Evolutionary conservation across 1,139 yeast genomes (phyloP).

Genomic region (Lodderomyces orthopsilosis): DNA sequence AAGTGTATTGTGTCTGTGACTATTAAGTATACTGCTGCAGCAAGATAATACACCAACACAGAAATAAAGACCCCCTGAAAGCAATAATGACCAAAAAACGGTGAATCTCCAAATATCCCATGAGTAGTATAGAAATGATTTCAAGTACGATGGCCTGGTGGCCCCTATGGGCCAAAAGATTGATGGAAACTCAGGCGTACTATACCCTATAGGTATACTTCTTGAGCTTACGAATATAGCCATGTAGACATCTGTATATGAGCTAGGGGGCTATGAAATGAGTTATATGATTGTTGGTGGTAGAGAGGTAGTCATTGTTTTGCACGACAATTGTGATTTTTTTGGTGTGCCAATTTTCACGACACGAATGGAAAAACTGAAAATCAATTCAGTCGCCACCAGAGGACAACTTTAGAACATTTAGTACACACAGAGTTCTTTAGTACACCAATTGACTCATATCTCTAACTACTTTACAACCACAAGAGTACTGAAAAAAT

Average conservation of each 20-base stretch:
- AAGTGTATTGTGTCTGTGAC: conserved; percentile 20
- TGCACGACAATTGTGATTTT: too few relatives aligned
- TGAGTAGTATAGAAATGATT: conserved; percentile 64
- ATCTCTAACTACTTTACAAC: neutral
- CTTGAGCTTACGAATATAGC: conserved; percentile 35
- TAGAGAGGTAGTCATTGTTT: too few relatives aligned
- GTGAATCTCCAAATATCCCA: conserved; percentile 85
- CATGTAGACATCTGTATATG: conserved; percentile 8
- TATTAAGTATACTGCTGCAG: conserved; percentile 28
- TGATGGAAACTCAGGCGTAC: conserved; percentile 78
- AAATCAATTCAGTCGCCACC: too few relatives aligned
- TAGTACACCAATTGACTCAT: neutral
- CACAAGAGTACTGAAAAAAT: conserved; percentile 17
- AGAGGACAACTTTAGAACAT: too few relatives aligned
- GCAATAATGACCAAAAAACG: conserved; percentile 72
- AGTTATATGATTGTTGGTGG: too few relatives aligned
- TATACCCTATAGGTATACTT: conserved; percentile 75
- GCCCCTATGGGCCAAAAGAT: conserved; percentile 68
- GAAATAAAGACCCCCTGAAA: conserved; percentile 60
- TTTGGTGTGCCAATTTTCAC: too few relatives aligned
- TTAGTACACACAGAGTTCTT: too few relatives aligned
- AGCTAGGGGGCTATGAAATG: neutral
- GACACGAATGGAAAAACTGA: too few relatives aligned
- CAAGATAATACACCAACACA: conserved; percentile 67
- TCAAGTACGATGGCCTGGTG: conserved; percentile 37